A percentile compares a stretch with the other conserved stretches of the same genome.
Evolutionary conservation across 2,329 filamentous ascomycete genomes (phyloP).

Genomic region (Curvularia spicifera): DNA sequence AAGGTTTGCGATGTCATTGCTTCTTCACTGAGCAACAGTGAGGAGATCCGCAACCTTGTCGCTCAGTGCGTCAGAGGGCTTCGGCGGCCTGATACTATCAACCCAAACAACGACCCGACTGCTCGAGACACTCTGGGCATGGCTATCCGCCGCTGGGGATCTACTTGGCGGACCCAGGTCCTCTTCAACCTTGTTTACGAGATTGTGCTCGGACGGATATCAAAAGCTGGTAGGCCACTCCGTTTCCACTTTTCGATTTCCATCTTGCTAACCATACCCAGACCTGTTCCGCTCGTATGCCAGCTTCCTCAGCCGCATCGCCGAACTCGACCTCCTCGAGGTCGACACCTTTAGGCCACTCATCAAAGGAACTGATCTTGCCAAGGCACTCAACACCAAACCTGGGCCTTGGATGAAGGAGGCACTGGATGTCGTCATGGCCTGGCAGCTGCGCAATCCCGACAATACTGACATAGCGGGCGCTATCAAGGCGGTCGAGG

Average conservation of each 20-base stretch:
- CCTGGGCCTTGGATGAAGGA: slow-evolving; percentile 84
- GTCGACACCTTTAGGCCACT: slow-evolving; percentile 57
- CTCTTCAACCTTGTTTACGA: slow-evolving; percentile 72
- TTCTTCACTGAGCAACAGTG: slow-evolving; percentile 67
- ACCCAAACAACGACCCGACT: slow-evolving; percentile 51
- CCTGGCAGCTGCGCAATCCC: slow-evolving; percentile 88
- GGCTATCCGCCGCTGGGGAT: slow-evolving; percentile 75
- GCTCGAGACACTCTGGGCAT: slow-evolving; percentile 72
- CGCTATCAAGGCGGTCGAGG: slow-evolving; percentile 56
- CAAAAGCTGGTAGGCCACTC: slow-evolving; percentile 52
- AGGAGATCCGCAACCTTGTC: slow-evolving; percentile 69
- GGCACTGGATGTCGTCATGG: slow-evolving; percentile 79
- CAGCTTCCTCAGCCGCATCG: slow-evolving; percentile 60
- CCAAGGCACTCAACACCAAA: slow-evolving; percentile 68
- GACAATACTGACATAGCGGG: slow-evolving; percentile 62
- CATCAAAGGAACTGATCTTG: slow-evolving; percentile 77
- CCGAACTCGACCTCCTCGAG: slow-evolving; percentile 59
- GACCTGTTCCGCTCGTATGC: slow-evolving; percentile 60
- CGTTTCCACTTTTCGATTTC: background rate
- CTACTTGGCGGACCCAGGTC: slow-evolving; percentile 74
- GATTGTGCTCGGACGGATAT: slow-evolving; percentile 52
- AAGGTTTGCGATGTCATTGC: slow-evolving; percentile 73
- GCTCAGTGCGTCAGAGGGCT: slow-evolving; percentile 56
- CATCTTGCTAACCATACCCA: slow-evolving; percentile 33
- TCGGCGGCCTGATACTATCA: slow-evolving; percentile 54